Evolutionary conservation across 2,329 filamentous ascomycete genomes (phyloP).

Genomic region (Xylaria sp.): DNA sequence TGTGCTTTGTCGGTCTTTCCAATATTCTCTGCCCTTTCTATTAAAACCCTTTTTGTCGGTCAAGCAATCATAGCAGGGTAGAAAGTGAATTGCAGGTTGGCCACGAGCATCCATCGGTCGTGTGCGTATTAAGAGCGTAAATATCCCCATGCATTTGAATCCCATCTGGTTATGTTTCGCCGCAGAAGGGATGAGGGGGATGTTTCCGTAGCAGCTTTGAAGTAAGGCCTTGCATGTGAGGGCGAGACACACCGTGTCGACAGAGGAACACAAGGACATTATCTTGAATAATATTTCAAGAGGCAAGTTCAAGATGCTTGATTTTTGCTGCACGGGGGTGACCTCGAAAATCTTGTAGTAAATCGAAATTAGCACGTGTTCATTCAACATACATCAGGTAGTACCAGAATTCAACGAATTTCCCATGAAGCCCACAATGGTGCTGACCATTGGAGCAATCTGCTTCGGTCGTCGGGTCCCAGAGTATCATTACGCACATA

Average conservation of each 20-base stretch:
- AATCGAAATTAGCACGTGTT: background rate
- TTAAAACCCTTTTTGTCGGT: too few species aligned
- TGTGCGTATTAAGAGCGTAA: background rate
- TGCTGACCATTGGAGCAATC: too few species aligned
- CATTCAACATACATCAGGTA: background rate
- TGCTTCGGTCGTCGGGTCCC: background rate
- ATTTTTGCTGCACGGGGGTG: background rate
- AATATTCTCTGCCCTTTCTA: background rate
- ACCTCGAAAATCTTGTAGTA: background rate
- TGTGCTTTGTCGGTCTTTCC: background rate
- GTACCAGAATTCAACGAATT: too few species aligned
- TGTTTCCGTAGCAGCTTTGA: background rate
- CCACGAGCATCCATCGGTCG: background rate
- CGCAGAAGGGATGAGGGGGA: background rate
- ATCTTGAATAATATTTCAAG: background rate
- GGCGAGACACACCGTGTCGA: constrained; percentile 2
- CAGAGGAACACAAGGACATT: background rate
- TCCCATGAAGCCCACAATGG: too few species aligned
- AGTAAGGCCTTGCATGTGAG: constrained; percentile 3
- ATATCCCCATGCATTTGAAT: background rate
- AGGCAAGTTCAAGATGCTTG: background rate
- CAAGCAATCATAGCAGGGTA: background rate
- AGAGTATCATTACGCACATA: background rate
- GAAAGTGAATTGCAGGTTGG: background rate
- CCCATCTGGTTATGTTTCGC: background rate